Conservation (phyloP, 805 yeast species). For the Kuraishia hungarica region DNA sequence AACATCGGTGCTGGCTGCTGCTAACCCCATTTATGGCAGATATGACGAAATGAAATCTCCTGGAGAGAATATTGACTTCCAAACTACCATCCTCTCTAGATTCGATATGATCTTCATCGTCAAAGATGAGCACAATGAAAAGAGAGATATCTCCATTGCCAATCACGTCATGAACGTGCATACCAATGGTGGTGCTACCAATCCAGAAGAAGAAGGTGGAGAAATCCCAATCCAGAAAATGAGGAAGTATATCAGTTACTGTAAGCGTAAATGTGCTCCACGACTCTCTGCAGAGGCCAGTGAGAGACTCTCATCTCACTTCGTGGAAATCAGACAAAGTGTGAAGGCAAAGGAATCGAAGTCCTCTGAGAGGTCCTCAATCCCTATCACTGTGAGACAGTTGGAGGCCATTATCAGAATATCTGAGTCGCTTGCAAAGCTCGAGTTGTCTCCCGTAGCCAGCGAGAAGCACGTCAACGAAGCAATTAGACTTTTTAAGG, state of each 20-base stretch:
- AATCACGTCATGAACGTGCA: slow-evolving; percentile 93
- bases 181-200: slow-evolving; percentile 54
- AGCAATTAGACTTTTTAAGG: slow-evolving; percentile 87
- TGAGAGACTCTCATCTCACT: slow-evolving; percentile 83
- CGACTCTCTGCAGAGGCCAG: slow-evolving; percentile 82
- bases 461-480: slow-evolving; percentile 88
- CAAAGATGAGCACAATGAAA: slow-evolving; percentile 87
- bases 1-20: slow-evolving; percentile 95
- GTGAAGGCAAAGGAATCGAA: slow-evolving; percentile 74
- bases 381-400: slow-evolving; percentile 96
- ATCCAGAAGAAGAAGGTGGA: slow-evolving; percentile 41
- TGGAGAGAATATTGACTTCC: slow-evolving; percentile 97
- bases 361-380: slow-evolving; percentile 83
- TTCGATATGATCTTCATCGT: slow-evolving; percentile 98
- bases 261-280: slow-evolving; percentile 89
- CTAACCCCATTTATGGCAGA: slow-evolving; percentile 94
- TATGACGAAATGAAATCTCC: slow-evolving; percentile 95
- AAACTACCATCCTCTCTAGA: slow-evolving; percentile 92
- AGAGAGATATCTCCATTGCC: slow-evolving; percentile 83
- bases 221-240: slow-evolving; percentile 86
- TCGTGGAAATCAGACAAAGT: slow-evolving; percentile 80
- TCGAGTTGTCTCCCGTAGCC: slow-evolving; percentile 77
- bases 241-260: slow-evolving; percentile 89
- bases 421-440: slow-evolving; percentile 86
- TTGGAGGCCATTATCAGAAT: slow-evolving; percentile 95